Conservation (phyloP, 2,329 filamentous ascomycete genomes). For the Emergomyces pasteurianus region DNA sequence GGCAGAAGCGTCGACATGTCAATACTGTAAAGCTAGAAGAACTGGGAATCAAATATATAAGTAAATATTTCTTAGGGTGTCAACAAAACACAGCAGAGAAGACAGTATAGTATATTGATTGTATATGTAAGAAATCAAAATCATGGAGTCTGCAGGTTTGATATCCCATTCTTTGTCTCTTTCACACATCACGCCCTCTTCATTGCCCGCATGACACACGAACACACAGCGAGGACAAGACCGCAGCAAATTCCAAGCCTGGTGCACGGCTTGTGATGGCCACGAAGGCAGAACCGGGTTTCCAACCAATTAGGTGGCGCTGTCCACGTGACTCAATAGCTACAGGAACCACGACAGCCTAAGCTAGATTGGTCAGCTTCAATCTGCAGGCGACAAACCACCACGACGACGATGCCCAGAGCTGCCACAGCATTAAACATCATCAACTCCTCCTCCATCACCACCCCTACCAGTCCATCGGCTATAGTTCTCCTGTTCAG, state of each 20-base stretch:
- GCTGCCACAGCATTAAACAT: neutral
- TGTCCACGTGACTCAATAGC: neutral
- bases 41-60: neutral
- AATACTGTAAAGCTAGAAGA: neutral
- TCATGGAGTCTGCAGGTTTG: neutral
- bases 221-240: neutral
- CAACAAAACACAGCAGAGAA: neutral
- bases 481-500: neutral
- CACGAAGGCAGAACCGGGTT: too few species aligned
- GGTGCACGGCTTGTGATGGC: neutral
- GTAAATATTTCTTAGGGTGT: neutral
- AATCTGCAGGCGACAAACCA: neutral
- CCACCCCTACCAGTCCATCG: neutral
- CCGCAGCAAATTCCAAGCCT: neutral
- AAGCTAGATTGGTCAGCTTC: neutral
- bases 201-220: neutral
- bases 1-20: neutral
- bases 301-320: too few species aligned
- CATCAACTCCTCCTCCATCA: neutral
- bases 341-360: conserved; percentile 2
- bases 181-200: neutral
- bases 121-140: neutral
- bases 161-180: neutral
- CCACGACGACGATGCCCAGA: neutral
- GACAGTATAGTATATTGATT: neutral